phyloP scores from a whole-genome alignment of 192 early-diverging fungal genomes.

The Cetraspora pellucida region DNA sequence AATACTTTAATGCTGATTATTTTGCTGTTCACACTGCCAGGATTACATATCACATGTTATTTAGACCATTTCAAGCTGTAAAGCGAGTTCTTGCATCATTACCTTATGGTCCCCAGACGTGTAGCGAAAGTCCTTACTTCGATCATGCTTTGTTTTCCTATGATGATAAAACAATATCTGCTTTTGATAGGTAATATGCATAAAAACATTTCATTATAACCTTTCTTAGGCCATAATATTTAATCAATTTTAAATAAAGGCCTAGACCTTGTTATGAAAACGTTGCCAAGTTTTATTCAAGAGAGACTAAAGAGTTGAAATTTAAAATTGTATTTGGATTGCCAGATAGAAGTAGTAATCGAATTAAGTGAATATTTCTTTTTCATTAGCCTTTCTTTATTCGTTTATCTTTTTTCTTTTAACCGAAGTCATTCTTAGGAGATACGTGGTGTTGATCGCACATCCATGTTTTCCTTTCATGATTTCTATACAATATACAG shows the following conservation, averaged over 20 bases:
- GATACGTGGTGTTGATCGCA: constrained; percentile 61
- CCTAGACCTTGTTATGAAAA: constrained; percentile 53
- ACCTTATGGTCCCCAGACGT: constrained; percentile 65
- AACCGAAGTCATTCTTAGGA: constrained; percentile 36
- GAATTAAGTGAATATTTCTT: constrained; percentile 29
- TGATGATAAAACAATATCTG: constrained; percentile 67
- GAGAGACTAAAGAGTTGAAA: constrained; percentile 55
- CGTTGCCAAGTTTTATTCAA: constrained; percentile 65
- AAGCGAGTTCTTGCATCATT: constrained; percentile 60
- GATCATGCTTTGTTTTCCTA: constrained; percentile 66
- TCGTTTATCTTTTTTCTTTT: neutral
- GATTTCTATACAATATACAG: constrained; percentile 56
- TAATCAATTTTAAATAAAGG: constrained; percentile 37
- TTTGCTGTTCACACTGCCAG: neutral
- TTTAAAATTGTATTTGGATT: constrained; percentile 62
- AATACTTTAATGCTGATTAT: neutral
- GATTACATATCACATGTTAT: neutral
- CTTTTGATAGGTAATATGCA: constrained; percentile 59
- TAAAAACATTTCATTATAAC: no score
- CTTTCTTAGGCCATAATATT: neutral
- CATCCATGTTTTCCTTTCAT: constrained; percentile 74
- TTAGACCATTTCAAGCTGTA: constrained; percentile 58
- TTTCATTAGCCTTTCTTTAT: no score
- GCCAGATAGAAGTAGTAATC: neutral
- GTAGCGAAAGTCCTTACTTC: constrained; percentile 67